Percentiles rank a stretch among this genome's conserved stretches.
Conservation (phyloP, 177 flowering plant species). For the Vitis hybrid region DNA sequence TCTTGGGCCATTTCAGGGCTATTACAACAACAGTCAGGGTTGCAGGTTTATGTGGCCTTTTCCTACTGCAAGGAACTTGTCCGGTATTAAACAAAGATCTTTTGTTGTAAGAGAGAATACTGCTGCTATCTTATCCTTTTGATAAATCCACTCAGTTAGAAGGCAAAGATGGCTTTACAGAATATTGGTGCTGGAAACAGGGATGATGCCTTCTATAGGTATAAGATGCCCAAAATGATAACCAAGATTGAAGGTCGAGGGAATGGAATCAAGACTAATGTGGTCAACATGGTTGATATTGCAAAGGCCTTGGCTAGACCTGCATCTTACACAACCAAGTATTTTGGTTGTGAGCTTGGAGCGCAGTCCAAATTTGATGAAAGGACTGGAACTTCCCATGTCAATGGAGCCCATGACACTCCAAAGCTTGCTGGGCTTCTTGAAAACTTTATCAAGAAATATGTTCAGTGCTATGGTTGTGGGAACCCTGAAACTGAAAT, state of each 20-base stretch:
- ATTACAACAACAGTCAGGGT: conserved; percentile 22
- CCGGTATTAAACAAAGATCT: conserved; percentile 10
- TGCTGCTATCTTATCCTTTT: conserved; percentile 14
- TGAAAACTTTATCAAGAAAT: conserved; percentile 92
- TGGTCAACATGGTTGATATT: conserved; percentile 96
- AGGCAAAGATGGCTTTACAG: conserved; percentile 79
- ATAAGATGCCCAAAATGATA: conserved; percentile 90
- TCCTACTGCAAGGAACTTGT: conserved; percentile 13
- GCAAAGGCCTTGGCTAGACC: conserved; percentile 92
- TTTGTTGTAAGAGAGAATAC: conserved; percentile 2
- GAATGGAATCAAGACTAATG: conserved; percentile 92
- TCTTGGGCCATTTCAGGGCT: conserved; percentile 28
- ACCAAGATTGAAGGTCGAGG: conserved; percentile 95
- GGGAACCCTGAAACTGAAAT: conserved; percentile 93
- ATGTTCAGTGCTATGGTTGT: conserved; percentile 94
- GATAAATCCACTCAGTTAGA: not conserved
- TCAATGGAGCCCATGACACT: conserved; percentile 90
- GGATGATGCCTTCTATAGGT: conserved; percentile 97
- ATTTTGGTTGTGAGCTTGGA: conserved; percentile 94
- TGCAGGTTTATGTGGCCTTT: conserved; percentile 47
- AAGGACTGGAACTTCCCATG: conserved; percentile 84
- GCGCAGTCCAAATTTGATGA: conserved; percentile 97
- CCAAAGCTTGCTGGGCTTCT: conserved; percentile 86
- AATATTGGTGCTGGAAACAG: conserved; percentile 90
- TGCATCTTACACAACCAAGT: conserved; percentile 82